Percentiles rank a stretch among this genome's conserved stretches.
Conservation (phyloP, 305 asterid species). For the Euphrasia arctica region DNA sequence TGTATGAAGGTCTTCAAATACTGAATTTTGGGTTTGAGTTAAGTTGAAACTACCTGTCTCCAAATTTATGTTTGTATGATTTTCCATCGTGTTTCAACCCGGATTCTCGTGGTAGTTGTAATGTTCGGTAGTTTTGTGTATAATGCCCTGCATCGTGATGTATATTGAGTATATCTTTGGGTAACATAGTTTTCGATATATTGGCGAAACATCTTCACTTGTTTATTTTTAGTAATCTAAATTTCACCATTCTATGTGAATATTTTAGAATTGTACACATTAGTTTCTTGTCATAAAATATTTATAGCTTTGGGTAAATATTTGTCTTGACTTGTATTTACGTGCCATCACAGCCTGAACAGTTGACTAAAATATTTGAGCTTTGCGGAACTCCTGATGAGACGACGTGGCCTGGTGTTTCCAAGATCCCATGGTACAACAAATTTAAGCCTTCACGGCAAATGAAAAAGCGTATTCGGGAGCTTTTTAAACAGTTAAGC, state of each 20-base stretch:
- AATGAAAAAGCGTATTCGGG: slow-evolving; percentile 82
- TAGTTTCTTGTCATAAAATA: slow-evolving; percentile 10
- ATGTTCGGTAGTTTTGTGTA: background rate
- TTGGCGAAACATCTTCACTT: background rate
- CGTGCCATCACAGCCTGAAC: slow-evolving; percentile 69
- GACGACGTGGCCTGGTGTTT: slow-evolving; percentile 95
- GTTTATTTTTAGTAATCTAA: background rate
- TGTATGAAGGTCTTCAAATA: background rate
- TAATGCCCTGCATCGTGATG: slow-evolving; percentile 3
- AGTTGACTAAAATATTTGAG: slow-evolving; percentile 85
- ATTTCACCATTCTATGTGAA: slow-evolving; percentile 3
- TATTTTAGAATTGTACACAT: background rate
- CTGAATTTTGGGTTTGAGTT: background rate
- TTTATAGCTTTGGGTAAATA: background rate
- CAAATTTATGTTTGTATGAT: background rate
- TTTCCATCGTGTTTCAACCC: background rate
- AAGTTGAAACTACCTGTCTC: background rate
- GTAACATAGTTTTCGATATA: slow-evolving; percentile 1
- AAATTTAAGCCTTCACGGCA: slow-evolving; percentile 87
- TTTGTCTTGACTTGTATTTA: background rate
- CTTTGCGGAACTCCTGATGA: slow-evolving; percentile 99
- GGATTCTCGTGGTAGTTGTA: background rate
- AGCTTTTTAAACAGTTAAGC: slow-evolving; percentile 86
- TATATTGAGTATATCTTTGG: background rate
- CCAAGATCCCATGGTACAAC: slow-evolving; percentile 91